Conservation (phyloP, 495 filamentous ascomycete species). For the Penicillium salamii region DNA sequence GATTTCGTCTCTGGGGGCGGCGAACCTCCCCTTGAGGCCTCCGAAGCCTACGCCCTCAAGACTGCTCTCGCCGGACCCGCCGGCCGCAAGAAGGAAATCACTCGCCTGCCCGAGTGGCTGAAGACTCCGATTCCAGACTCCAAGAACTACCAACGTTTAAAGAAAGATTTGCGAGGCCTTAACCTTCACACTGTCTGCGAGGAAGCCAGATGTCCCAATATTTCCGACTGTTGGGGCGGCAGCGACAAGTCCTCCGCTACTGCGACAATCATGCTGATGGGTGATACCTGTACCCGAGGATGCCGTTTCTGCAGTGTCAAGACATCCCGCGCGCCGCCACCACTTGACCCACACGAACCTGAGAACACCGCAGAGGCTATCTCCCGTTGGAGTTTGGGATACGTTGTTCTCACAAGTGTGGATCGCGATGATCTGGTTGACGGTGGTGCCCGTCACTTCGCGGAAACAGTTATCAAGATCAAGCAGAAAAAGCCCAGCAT, state of each 20-base stretch:
- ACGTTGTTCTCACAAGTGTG: conserved; percentile 90
- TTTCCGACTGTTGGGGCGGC: conserved; percentile 96
- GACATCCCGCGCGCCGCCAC: conserved; percentile 72
- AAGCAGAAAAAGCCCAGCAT: conserved; percentile 84
- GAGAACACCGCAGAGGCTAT: conserved; percentile 96
- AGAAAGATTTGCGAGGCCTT: conserved; percentile 84
- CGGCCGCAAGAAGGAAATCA: conserved; percentile 79
- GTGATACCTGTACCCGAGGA: conserved; percentile 94
- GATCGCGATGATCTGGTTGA: conserved; percentile 90
- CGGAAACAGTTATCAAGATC: conserved; percentile 91
- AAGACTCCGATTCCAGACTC: conserved; percentile 89
- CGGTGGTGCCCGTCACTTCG: conserved; percentile 86
- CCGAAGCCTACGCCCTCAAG: conserved; percentile 57
- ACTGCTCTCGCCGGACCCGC: conserved; percentile 82
- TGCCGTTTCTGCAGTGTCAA: conserved; percentile 98
- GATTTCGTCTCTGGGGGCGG: conserved; percentile 68
- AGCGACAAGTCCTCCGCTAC: conserved; percentile 83
- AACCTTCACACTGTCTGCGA: conserved; percentile 95
- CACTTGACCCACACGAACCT: conserved; percentile 92
- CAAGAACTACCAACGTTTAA: conserved; percentile 89
- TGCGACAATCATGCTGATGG: conserved; percentile 99
- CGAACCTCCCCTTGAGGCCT: conserved; percentile 56
- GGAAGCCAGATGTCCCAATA: conserved; percentile 96
- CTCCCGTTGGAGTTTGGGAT: conserved; percentile 87
- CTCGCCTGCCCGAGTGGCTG: conserved; percentile 87